phyloP scores from a whole-genome alignment of 2,329 filamentous ascomycete genomes.

The Laburnicola sp. region DNA sequence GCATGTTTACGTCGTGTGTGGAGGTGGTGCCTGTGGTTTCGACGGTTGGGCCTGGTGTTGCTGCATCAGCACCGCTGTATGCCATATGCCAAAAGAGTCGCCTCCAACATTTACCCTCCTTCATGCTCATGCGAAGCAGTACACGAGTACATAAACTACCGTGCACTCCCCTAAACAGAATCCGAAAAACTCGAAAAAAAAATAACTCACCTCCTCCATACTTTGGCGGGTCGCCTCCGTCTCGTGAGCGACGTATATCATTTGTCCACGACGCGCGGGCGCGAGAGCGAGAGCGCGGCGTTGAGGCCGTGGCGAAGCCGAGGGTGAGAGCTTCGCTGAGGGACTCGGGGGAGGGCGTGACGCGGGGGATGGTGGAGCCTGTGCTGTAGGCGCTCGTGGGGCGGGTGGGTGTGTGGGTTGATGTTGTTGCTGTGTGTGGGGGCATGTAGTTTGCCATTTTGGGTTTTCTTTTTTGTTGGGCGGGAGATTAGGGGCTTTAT shows the following conservation, averaged over 20 bases:
- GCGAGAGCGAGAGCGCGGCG: neutral
- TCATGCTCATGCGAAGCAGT: too few relatives aligned
- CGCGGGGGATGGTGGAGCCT: constrained; percentile 33
- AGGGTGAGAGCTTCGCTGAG: constrained; percentile 10
- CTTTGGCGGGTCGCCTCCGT: too few relatives aligned
- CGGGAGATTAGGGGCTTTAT: too few relatives aligned
- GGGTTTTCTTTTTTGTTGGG: too few relatives aligned
- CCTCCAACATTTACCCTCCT: too few relatives aligned
- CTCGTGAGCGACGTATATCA: too few relatives aligned
- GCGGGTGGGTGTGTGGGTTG: constrained; percentile 15
- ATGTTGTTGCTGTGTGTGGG: constrained; percentile 15
- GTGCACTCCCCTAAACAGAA: too few relatives aligned
- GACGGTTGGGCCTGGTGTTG: neutral
- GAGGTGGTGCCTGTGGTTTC: neutral
- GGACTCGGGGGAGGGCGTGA: constrained; percentile 32
- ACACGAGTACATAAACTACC: too few relatives aligned
- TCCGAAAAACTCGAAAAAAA: too few relatives aligned
- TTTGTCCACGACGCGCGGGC: neutral
- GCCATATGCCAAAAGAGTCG: too few relatives aligned
- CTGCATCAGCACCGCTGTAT: neutral
- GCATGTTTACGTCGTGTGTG: neutral
- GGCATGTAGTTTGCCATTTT: constrained; percentile 24
- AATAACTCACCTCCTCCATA: too few relatives aligned
- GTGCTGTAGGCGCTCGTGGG: constrained; percentile 25
- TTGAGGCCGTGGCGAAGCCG: constrained; percentile 9